A percentile compares a stretch with the other conserved stretches of the same genome.
Conservation (phyloP, 257 asterid genomes). For the Voacanga thouarsii region DNA sequence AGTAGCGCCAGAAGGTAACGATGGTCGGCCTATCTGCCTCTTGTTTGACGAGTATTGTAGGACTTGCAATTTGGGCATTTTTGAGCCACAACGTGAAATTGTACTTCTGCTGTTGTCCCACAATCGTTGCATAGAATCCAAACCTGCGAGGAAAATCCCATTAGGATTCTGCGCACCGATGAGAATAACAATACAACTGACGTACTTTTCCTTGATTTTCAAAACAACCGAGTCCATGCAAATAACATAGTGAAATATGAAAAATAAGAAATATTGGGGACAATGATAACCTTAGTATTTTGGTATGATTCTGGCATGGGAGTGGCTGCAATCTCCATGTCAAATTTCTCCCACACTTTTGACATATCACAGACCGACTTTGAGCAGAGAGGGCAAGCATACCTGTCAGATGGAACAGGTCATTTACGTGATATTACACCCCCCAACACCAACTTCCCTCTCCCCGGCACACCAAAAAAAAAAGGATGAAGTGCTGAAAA, state of each 20-base stretch:
- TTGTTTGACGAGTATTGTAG: slow-evolving; percentile 59
- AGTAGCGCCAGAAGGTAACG: background rate
- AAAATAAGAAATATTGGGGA: background rate
- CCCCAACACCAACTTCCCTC: no score
- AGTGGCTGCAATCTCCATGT: slow-evolving; percentile 79
- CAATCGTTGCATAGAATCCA: slow-evolving; percentile 76
- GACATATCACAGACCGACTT: slow-evolving; percentile 90
- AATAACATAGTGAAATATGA: background rate
- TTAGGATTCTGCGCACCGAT: background rate
- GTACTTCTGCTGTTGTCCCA: slow-evolving; percentile 56
- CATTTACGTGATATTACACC: background rate
- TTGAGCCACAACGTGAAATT: slow-evolving; percentile 52
- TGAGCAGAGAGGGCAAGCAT: slow-evolving; percentile 78
- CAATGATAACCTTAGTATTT: slow-evolving; percentile 43
- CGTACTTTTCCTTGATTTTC: background rate
- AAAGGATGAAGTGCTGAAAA: background rate
- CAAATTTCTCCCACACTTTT: slow-evolving; percentile 78
- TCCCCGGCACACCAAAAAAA: no score
- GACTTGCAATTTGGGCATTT: slow-evolving; percentile 68
- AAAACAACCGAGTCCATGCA: background rate
- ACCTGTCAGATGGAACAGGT: slow-evolving; percentile 32
- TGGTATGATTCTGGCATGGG: slow-evolving; percentile 69
- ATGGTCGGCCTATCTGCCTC: slow-evolving; percentile 30
- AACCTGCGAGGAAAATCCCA: slow-evolving; percentile 29
- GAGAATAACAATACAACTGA: background rate